phyloP scores from a whole-genome alignment of 2,329 filamentous ascomycete species.

The Ceratocystis harringtonii region DNA sequence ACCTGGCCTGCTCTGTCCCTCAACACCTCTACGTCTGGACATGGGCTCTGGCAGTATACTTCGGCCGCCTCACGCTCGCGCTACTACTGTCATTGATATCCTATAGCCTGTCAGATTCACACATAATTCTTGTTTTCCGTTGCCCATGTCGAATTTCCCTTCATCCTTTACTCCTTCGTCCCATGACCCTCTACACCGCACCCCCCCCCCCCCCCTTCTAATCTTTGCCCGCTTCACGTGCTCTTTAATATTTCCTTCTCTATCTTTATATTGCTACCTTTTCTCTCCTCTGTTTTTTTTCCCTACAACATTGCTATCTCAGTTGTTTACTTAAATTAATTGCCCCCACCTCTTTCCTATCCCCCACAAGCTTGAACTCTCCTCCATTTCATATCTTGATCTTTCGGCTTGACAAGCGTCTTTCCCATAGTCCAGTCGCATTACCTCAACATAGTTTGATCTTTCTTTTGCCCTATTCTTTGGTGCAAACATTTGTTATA shows the following conservation, averaged over 20 bases:
- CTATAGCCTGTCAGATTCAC: not conserved
- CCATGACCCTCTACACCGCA: not conserved
- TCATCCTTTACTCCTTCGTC: not conserved
- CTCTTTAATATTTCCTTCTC: no score
- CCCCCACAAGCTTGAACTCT: not conserved
- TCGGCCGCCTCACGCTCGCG: not conserved
- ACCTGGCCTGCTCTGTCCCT: not conserved
- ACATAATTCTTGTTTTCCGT: not conserved
- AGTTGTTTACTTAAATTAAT: not conserved
- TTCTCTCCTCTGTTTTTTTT: not conserved
- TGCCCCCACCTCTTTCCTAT: not conserved
- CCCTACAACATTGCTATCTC: not conserved
- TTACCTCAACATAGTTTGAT: not conserved
- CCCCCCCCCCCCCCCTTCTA: not conserved
- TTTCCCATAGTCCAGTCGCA: not conserved
- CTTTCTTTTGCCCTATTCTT: not conserved
- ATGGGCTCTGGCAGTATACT: not conserved
- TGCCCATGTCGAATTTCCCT: slow-evolving; percentile 2
- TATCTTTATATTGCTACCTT: not conserved
- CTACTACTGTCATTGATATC: not conserved
- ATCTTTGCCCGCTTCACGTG: not conserved
- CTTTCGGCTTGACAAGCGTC: not conserved
- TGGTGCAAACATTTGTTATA: not conserved
- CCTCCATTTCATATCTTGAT: not conserved
- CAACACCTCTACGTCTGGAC: not conserved